Evolutionary conservation across 106 monocot species (phyloP).

Genomic region (Alisma plantagoaquatica): DNA sequence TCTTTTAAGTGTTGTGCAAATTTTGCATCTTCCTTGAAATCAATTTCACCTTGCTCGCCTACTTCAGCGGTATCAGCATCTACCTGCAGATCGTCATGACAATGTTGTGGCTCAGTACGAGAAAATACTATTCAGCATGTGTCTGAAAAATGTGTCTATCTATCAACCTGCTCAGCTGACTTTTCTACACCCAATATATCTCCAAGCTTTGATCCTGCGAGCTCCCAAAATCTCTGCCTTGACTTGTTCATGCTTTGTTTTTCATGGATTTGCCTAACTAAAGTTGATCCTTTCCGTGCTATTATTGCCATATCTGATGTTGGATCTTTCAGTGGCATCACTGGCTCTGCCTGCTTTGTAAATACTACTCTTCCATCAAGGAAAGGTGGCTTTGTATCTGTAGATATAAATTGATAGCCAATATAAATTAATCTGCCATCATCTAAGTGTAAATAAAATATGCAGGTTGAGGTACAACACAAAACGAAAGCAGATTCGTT

Average conservation of each 20-base stretch:
- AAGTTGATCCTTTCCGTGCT: conserved; percentile 82
- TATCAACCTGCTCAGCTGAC: conserved; percentile 73
- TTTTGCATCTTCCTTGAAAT: conserved; percentile 84
- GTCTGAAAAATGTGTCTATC: not conserved
- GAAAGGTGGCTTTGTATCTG: conserved; percentile 97
- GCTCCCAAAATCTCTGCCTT: conserved; percentile 94
- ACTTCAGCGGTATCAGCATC: conserved; percentile 92
- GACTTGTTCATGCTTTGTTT: conserved; percentile 98
- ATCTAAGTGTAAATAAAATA: too few relatives aligned
- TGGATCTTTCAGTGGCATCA: conserved; percentile 97
- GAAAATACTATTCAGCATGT: not conserved
- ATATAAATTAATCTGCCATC: too few relatives aligned
- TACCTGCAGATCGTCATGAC: conserved; percentile 29
- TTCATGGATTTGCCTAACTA: conserved; percentile 93
- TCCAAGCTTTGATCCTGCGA: conserved; percentile 96
- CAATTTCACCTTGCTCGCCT: conserved; percentile 74
- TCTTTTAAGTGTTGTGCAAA: conserved; percentile 80
- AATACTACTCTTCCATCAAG: conserved; percentile 91
- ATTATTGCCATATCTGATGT: conserved; percentile 99
- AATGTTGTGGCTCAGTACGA: not conserved
- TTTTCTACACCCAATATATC: conserved; percentile 93
- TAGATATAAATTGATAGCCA: too few relatives aligned
- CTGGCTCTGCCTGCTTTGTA: conserved; percentile 93
- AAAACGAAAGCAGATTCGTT: not conserved
- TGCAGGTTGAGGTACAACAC: not conserved